These are phyloP conservation scores for Microbotryum lychnidis-dioicae DNA, from an alignment of 1,284 basidiomycete genomes.

Conservation along the genomic window DNA sequence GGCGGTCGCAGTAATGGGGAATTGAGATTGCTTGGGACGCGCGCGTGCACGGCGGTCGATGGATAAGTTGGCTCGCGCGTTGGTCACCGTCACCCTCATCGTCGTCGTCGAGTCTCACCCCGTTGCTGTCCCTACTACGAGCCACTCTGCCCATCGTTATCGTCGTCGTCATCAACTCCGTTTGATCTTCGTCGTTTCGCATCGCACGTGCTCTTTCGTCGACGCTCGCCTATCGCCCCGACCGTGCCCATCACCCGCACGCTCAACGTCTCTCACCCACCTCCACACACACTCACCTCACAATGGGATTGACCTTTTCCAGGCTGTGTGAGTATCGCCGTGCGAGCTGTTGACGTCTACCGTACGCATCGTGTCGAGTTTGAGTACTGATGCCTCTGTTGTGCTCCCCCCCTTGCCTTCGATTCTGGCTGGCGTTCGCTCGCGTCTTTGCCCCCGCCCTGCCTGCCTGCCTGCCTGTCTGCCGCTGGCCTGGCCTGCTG, in stretches of 20 bases:
- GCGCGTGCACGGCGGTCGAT: no score
- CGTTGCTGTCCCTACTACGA: no score
- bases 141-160: neutral
- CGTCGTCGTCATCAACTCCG: neutral
- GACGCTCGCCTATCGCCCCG: neutral
- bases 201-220: no score
- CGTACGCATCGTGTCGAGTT: neutral
- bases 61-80: no score
- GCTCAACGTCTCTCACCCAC: neutral
- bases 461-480: neutral
- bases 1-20: no score
- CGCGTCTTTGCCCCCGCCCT: neutral
- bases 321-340: slow-evolving; percentile 16
- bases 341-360: neutral
- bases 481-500: neutral
- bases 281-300: neutral
- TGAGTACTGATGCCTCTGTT: neutral
- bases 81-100: no score
- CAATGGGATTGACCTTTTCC: slow-evolving; percentile 33
- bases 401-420: neutral
- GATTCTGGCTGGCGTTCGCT: neutral
- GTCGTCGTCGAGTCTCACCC: no score
- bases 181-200: neutral
- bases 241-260: neutral
- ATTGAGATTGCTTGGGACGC: no score